Conservation (phyloP, 371 early-diverging fungal species). For the Lichtheimia corymbifera region DNA sequence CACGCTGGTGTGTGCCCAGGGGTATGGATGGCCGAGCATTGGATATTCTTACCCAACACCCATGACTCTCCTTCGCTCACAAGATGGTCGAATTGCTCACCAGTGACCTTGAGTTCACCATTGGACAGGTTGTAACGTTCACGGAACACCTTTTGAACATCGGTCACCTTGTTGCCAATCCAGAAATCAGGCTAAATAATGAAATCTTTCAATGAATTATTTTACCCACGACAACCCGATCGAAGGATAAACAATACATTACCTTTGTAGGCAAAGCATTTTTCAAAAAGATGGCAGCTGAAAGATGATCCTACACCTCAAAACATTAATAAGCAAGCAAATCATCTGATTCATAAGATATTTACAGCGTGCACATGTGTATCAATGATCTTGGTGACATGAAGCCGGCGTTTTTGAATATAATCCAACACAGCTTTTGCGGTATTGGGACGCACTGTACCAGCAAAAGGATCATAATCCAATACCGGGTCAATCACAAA, state of each 20-base stretch:
- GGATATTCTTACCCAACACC: slow-evolving; percentile 43
- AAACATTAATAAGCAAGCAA: too few relatives aligned
- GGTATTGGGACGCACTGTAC: slow-evolving; percentile 22
- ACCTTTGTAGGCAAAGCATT: slow-evolving; percentile 28
- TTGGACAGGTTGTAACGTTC: slow-evolving; percentile 32
- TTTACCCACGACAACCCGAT: not conserved
- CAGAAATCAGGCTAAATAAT: slow-evolving; percentile 36
- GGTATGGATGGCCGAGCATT: slow-evolving; percentile 35
- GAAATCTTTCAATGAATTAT: not conserved
- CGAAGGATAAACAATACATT: slow-evolving; percentile 10
- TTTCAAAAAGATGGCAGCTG: slow-evolving; percentile 41
- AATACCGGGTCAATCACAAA: slow-evolving; percentile 47
- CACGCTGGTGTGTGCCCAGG: slow-evolving; percentile 55
- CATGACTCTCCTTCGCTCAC: slow-evolving; percentile 27
- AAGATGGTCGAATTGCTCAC: slow-evolving; percentile 40
- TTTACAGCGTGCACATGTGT: slow-evolving; percentile 53
- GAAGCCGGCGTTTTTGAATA: slow-evolving; percentile 28
- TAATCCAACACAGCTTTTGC: slow-evolving; percentile 34
- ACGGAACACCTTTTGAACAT: slow-evolving; percentile 42
- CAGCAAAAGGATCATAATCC: slow-evolving; percentile 42
- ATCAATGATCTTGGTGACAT: slow-evolving; percentile 49
- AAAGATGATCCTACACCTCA: slow-evolving; percentile 39
- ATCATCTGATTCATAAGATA: not conserved
- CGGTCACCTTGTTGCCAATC: slow-evolving; percentile 40
- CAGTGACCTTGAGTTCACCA: slow-evolving; percentile 24